Evolutionary conservation across 805 yeast species (phyloP), one percentile per base, ranked within the genome.

Genomic region (Metschnikowia similis): DNA sequence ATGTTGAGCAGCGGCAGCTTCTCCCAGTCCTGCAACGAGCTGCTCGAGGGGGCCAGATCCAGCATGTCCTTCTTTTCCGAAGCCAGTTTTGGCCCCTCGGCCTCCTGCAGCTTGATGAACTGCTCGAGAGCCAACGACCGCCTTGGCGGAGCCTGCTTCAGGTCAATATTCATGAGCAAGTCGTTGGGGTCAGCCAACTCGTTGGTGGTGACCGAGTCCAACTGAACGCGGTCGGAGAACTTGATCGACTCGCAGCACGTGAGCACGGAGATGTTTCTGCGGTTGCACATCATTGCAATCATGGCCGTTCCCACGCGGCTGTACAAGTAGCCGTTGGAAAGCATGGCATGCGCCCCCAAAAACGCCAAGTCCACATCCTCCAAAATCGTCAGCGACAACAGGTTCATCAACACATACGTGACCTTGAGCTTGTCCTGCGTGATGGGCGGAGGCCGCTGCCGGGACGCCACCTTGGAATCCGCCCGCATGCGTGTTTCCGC

Each of bases 301-400:
- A 91, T 73, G 0, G 97, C 96, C 7, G 97, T 85, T 21, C 99
- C 99, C 14, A 89, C 97, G 54, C 99, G 81, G 1, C 97, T 87
- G 64, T 88, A 90, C 49, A 94, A 76, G 65, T 90, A 81, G 1
- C 99, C 99, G 64, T 94, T 94, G 8, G 97, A 89, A 50, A 94
- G 77, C 88, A 94, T 90, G 31, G 97, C 95, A 65, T 94, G 98
- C 0, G 98, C 98, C 13, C 99, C 99, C 34, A 94, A 74, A 66
- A 94, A 86, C 6, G 94, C 96, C 56, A 87, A 85, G 59, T 94
- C 94, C 32, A 94, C 92, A 65, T 88, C 90, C 58, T 85, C 87
- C 59, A 94, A 77, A 8, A 89, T 83, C 27, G 94, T 83, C 4
- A 75, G 66, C 3, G 91, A 81, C 45, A 94, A 73, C 16, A 96